Base-by-base conservation (phyloP, 768 basidiomycete species). In the Boletus edulis region DNA sequence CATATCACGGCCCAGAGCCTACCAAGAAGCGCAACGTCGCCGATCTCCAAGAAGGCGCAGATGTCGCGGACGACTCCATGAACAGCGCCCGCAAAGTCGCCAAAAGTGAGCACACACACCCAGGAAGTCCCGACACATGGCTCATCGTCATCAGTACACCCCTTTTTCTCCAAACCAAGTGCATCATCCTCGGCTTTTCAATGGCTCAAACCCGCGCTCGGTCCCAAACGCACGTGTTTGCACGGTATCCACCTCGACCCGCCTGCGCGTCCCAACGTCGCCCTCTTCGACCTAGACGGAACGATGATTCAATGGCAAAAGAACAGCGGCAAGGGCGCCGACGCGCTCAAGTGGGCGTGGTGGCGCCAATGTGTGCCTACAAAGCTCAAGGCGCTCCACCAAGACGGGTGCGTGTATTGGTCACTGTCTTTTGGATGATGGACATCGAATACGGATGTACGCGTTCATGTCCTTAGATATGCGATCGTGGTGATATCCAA, bases 211-310 rank as follows among this genome's bases (percentile, higher is more conserved):
- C 64, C 74, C 15, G 56, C 71, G 17, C 63, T 74, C 41, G 74
- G 74, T 0, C 62, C 66, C n/a, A 67, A 71, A 43, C 65, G 68
- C 20, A 69, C 72, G 5, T 75, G 74, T 61, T 54, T 75, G 14
- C 64, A 75, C 41, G 73, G 68, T n/a, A 49, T 65, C 24, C 63
- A 72, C 49, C 64, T 75, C 40, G 54, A 54, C 41, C 69, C 73
- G 0, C 49, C 70, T 13, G 71, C 75, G 9, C 72, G 70, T 2
- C 35, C 75, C n/a, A 87, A 85, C 59, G 81, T 93, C 32, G 88
- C 90, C 11, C 80, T 85, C 13, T 89, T 94, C 58, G 94, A 97
- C 68, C 74, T 97, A 22, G 94, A 97, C 66, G 92, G 90, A 3
- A 94, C 92, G 0, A 62, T 95, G 55, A 93, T 97, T 67, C 87